Evolutionary conservation across 768 basidiomycete genomes (phyloP), one percentile per base, ranked within the genome.

Genomic region (Guyanaporus albipodus): DNA sequence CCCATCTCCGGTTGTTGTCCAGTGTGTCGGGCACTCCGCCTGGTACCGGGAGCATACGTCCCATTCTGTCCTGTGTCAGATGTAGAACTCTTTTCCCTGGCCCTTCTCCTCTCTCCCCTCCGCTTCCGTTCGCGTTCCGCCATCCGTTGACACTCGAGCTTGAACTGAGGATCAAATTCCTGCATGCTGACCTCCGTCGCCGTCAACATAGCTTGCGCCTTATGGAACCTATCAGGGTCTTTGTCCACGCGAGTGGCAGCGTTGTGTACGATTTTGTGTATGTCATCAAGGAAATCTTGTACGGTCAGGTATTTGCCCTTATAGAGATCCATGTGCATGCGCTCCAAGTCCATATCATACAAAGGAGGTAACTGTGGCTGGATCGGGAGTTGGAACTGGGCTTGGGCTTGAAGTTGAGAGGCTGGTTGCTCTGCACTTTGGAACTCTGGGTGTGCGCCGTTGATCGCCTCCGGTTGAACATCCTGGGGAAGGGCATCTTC

Each of bases 271-370:
- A 91, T 90, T 68, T 84, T 87, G 48, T 76, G 75, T 45, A 92
- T 75, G 55, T 91, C 88, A 37, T 83, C 79, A 8, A 97, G 76
- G 73, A 99, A 96, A 45, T 90, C 85, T 46, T 84, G 80, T 0
- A 91, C 87, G 0, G 91, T 91, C 23, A 91, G 79, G 62, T 98
- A 99, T 32, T 82, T 80, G 32, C 82, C 82, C 60, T 80, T 84
- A 73, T 89, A 91, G 18, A 99, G 73, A 44, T 89, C 83, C 19
- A 74, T 71, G 56, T 94, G 88, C 80, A 99, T 91, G 52, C 78
- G 81, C 58, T 98, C 96, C 29, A 98, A 73, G 63, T 97, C 93
- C 76, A 97, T 85, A 59, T 94, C 83, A 60, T 80, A 89, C 15
- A 93, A 69, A 8, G 71, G 72, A 8, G 79, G 80, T 14, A 59